Evolutionary conservation across 1,284 basidiomycete species (phyloP).

Genomic region (Papiliotrema nemorosa): DNA sequence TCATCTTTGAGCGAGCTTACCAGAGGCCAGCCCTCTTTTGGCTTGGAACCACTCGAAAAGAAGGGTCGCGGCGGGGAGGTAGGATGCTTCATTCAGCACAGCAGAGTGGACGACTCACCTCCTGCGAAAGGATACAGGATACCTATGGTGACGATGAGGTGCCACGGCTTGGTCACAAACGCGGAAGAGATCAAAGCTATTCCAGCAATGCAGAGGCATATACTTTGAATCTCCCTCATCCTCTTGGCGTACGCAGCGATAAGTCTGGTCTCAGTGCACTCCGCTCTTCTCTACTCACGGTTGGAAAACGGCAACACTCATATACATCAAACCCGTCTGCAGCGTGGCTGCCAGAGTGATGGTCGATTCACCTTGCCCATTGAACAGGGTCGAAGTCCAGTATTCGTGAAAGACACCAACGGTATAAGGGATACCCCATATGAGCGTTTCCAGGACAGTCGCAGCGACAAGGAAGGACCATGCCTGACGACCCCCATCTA

Average conservation of each 20-base stretch:
- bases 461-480: conserved; percentile 45
- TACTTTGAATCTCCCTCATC: conserved; percentile 24
- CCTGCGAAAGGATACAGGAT: conserved; percentile 42
- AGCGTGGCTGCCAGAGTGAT: conserved; percentile 46
- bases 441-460: conserved; percentile 37
- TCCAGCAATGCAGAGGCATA: conserved; percentile 27
- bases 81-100: conserved; percentile 23
- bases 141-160: conserved; percentile 44
- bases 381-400: conserved; percentile 42
- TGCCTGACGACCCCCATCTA: conserved; percentile 41
- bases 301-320: conserved; percentile 34
- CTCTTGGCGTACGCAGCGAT: conserved; percentile 33
- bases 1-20: no score
- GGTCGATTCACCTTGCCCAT: conserved; percentile 27
- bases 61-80: conserved; percentile 46
- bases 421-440: conserved; percentile 47
- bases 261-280: conserved; percentile 15
- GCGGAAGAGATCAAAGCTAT: conserved; percentile 32
- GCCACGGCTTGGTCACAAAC: conserved; percentile 45
- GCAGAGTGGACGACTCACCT: conserved; percentile 15
- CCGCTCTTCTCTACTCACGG: conserved; percentile 29
- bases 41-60: conserved; percentile 47
- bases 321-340: conserved; percentile 45
- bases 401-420: conserved; percentile 46
- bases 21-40: conserved; percentile 40